These are phyloP conservation scores for Mycocentrospora acerina DNA, from an alignment of 2,329 filamentous ascomycete genomes.

Conservation along the genomic window DNA sequence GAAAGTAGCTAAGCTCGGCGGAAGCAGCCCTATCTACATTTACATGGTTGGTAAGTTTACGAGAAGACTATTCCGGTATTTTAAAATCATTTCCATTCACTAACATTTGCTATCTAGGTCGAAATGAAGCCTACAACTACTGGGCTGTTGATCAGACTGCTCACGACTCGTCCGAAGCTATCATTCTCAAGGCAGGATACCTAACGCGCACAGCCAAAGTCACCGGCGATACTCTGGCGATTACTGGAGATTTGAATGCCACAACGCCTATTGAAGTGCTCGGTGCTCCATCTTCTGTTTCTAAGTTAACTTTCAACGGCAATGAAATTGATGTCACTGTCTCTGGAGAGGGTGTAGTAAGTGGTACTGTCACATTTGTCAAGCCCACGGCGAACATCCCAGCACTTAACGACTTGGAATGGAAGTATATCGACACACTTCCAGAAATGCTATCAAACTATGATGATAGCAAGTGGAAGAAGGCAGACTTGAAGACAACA, in stretches of 20 bases:
- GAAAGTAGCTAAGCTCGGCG: conserved; percentile 52
- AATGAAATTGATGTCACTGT: conserved; percentile 43
- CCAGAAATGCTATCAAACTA: conserved; percentile 67
- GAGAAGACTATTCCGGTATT: not conserved
- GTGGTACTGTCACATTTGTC: conserved; percentile 53
- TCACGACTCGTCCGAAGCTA: conserved; percentile 34
- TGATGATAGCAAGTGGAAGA: conserved; percentile 68
- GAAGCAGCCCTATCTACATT: conserved; percentile 52
- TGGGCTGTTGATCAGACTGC: conserved; percentile 60
- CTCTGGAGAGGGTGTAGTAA: conserved; percentile 51
- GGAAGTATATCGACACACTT: conserved; percentile 71
- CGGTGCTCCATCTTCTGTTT: conserved; percentile 55
- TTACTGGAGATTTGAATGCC: conserved; percentile 72
- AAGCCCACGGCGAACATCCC: conserved; percentile 58
- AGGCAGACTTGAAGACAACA: conserved; percentile 59
- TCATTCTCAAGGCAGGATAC: conserved; percentile 66
- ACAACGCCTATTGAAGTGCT: conserved; percentile 70
- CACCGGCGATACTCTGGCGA: conserved; percentile 56
- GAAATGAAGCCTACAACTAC: conserved; percentile 68
- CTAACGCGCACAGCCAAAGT: conserved; percentile 63
- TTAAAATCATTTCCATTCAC: conserved; percentile 9
- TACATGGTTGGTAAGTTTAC: conserved; percentile 55
- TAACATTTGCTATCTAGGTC: conserved; percentile 48
- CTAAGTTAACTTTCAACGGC: conserved; percentile 65
- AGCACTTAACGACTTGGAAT: conserved; percentile 59